Base-by-base conservation (phyloP, 2,329 filamentous ascomycete species). In the Colletotrichum sp. region DNA sequence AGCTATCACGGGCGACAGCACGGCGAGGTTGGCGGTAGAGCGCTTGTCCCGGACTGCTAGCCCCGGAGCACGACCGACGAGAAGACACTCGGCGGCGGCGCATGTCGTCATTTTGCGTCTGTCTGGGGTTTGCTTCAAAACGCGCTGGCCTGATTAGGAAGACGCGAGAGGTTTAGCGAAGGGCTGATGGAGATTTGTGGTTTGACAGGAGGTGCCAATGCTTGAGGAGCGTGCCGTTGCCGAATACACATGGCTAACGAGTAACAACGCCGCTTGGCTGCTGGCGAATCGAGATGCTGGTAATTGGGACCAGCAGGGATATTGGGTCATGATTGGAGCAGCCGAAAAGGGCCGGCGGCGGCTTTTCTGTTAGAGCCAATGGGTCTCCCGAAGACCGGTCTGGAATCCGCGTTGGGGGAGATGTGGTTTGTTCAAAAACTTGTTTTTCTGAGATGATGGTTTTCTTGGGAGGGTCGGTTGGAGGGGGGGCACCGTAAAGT, bases 161-260 rank as follows among this genome's bases (percentile, higher is more conserved):
- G 18, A 62, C 28, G 59, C 44, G 44, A 22, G n/a, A 52, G 18
- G 39, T 48, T 52, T 22, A 22, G 44, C n/a, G n/a, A 52, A 52
- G 44, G 44, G 18, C 59, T 32, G 13, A 15, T 9, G 59, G 59
- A 32, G 59, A 22, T n/a, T 34, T 34, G 28, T 3, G 39, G 64
- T 24, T 67, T 66, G 64, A 66, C 64, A 66, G 64, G 36, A 22
- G 64, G 66, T 69, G 65, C 68, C 62, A 72, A 72, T 63, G 69
- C 63, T 57, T 69, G 34, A 12, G 22, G 30, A 26, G 39, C 63
- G 63, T 68, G 72, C 55, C 72, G 72, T 68, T 68, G 63, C 72
- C 73, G 63, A 64, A 59, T 10, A 1, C 44, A 12, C 44, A 52
- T 52, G 44, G 44, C 32, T 22, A 24, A 32, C 18, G 8, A 15